These are phyloP conservation scores for Piloderma croceum DNA, from an alignment of 768 basidiomycete genomes.

Conservation along the genomic window DNA sequence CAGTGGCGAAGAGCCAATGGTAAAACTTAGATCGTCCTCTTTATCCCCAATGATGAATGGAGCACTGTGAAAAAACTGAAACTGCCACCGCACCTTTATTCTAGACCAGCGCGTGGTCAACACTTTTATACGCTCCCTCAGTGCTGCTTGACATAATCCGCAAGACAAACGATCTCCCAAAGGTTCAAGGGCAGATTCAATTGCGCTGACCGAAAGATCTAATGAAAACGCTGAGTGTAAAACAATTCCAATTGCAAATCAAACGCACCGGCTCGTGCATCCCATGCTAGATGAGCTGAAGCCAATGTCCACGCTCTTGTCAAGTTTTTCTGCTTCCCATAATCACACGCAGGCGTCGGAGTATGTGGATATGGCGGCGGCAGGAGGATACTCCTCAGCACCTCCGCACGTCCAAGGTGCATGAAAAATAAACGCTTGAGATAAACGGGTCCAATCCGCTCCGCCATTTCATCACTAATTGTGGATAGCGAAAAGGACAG, in stretches of 20 bases:
- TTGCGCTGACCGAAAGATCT: constrained; percentile 70
- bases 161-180: constrained; percentile 65
- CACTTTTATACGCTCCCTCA: constrained; percentile 62
- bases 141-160: constrained; percentile 56
- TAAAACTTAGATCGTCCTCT: no score
- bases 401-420: constrained; percentile 78
- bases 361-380: constrained; percentile 72
- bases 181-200: constrained; percentile 69
- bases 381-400: constrained; percentile 70
- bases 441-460: constrained; percentile 68
- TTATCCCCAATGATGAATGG: no score
- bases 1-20: no score
- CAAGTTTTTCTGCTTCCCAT: constrained; percentile 70
- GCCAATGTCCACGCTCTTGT: constrained; percentile 80
- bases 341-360: constrained; percentile 65
- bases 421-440: constrained; percentile 79
- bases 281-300: constrained; percentile 79
- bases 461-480: constrained; percentile 65
- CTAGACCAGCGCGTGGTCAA: constrained; percentile 73
- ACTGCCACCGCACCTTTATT: constrained; percentile 71
- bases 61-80: no score
- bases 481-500: constrained; percentile 64
- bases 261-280: constrained; percentile 79
- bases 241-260: no score
- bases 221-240: no score